Conservation (phyloP, 2,329 filamentous ascomycete genomes). For the Hymenoscyphus fructigenus region DNA sequence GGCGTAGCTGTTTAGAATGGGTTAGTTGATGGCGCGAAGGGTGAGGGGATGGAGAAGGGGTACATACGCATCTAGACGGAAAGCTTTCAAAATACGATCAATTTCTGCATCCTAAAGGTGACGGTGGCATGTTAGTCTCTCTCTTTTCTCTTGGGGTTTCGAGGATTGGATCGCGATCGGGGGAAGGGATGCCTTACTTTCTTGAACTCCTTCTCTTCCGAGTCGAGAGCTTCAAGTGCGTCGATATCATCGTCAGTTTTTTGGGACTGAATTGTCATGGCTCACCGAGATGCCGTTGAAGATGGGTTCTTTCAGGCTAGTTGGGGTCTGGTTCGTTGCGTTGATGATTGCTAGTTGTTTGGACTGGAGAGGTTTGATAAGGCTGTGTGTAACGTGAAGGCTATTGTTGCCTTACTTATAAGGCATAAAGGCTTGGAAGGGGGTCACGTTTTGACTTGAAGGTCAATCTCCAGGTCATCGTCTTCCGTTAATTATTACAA, state of each 20-base stretch:
- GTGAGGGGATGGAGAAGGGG: not conserved
- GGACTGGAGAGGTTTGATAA: too few relatives aligned
- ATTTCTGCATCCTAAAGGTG: slow-evolving; percentile 85
- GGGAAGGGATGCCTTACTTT: slow-evolving; percentile 58
- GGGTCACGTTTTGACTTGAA: too few relatives aligned
- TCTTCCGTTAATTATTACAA: too few relatives aligned
- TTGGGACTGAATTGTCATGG: slow-evolving; percentile 33
- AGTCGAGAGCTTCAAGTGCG: slow-evolving; percentile 76
- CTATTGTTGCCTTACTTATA: too few relatives aligned
- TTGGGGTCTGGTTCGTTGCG: not conserved
- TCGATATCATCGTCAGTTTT: slow-evolving; percentile 60
- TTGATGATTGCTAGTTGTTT: too few relatives aligned
- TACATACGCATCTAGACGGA: slow-evolving; percentile 70
- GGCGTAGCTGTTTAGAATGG: slow-evolving; percentile 63
- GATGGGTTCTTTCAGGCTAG: slow-evolving; percentile 15
- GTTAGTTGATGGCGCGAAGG: slow-evolving; percentile 5
- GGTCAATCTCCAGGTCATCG: too few relatives aligned
- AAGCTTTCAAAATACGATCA: slow-evolving; percentile 87
- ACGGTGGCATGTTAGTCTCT: not conserved
- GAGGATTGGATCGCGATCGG: slow-evolving; percentile 4
- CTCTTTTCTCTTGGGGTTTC: not conserved
- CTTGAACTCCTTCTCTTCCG: slow-evolving; percentile 85
- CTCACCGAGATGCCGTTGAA: slow-evolving; percentile 30
- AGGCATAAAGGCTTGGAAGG: too few relatives aligned
- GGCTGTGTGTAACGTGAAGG: too few relatives aligned